A percentile compares a stretch with the other conserved stretches of the same genome.
Evolutionary conservation across 1,139 yeast genomes (phyloP).

Genomic region (Geotrichum restrictum): DNA sequence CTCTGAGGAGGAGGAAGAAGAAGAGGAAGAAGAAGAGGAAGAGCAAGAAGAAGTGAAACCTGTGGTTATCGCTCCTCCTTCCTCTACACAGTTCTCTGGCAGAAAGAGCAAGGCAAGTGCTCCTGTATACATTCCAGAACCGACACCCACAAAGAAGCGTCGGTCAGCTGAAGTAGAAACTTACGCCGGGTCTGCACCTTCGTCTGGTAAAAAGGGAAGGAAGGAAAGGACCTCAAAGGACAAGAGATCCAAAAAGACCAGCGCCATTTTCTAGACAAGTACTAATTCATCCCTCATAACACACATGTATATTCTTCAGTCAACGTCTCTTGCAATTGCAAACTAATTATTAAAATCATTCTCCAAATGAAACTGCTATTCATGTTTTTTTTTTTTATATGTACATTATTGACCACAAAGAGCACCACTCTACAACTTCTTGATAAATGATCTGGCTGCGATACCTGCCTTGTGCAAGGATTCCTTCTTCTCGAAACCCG

Average conservation of each 20-base stretch:
- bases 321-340: background rate
- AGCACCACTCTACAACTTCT: slow-evolving; percentile 27
- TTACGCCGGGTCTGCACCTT: background rate
- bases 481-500: slow-evolving; percentile 79
- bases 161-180: background rate
- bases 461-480: slow-evolving; percentile 83
- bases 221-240: slow-evolving; percentile 22
- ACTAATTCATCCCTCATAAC: too few relatives aligned
- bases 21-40: too few relatives aligned
- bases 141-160: slow-evolving; percentile 6
- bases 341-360: background rate
- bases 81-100: slow-evolving; percentile 6
- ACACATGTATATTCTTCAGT: background rate
- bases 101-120: background rate
- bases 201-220: slow-evolving; percentile 5
- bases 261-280: slow-evolving; percentile 10
- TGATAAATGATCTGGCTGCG: slow-evolving; percentile 40
- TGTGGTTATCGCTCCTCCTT: background rate
- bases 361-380: background rate
- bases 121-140: background rate
- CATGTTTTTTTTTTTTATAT: background rate
- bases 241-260: slow-evolving; percentile 29
- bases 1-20: slow-evolving; percentile 7
- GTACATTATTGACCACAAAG: slow-evolving; percentile 1
- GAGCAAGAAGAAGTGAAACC: slow-evolving; percentile 6